Conservation (phyloP, 164 flowering plant genomes). For the Saururus chinensis region DNA sequence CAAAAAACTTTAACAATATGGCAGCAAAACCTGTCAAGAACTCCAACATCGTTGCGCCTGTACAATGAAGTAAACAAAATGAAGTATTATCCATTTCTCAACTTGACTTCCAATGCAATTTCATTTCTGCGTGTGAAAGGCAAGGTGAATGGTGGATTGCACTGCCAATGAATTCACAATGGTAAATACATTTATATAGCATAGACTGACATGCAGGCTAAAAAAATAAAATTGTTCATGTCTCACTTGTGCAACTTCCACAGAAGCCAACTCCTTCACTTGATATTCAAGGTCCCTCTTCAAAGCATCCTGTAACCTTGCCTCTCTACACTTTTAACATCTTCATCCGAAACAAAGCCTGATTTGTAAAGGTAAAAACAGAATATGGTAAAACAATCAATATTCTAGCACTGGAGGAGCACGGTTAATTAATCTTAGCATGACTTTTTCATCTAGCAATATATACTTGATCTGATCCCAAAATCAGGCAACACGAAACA, state of each 20-base stretch:
- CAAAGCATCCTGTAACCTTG: slow-evolving; percentile 40
- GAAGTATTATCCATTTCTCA: slow-evolving; percentile 11
- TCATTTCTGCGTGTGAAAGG: slow-evolving; percentile 90
- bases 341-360: slow-evolving; percentile 85
- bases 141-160: slow-evolving; percentile 88
- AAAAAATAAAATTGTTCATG: not conserved
- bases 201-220: not conserved
- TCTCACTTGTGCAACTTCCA: slow-evolving; percentile 85
- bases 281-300: slow-evolving; percentile 36
- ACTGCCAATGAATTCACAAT: slow-evolving; percentile 38
- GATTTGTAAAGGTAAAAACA: slow-evolving; percentile 3
- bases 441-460: not conserved
- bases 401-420: not conserved
- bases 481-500: no score
- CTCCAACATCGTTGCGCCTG: not conserved
- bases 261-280: slow-evolving; percentile 46
- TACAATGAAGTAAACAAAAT: not conserved
- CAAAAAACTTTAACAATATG: no score
- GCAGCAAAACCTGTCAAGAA: not conserved
- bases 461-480: not conserved
- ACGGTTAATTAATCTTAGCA: not conserved
- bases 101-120: slow-evolving; percentile 71
- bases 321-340: slow-evolving; percentile 48
- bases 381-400: not conserved
- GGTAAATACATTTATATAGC: not conserved